Evolutionary conservation across 129 eudicot species (phyloP).

Genomic region (Daucus carota): DNA sequence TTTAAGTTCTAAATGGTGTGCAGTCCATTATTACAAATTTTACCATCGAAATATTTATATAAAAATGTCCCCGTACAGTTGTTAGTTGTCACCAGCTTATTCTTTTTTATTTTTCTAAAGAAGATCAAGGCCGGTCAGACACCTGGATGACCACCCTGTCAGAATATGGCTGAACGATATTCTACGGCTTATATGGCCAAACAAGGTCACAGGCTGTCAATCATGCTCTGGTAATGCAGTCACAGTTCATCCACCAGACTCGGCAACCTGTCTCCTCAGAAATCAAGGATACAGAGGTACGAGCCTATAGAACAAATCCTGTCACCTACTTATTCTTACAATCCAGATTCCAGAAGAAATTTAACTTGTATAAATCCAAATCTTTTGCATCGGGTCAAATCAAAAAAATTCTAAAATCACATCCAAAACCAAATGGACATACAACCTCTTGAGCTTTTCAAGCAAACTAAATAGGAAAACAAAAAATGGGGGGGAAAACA

Average conservation of each 20-base stretch:
- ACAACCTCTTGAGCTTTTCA: neutral
- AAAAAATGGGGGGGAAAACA: neutral
- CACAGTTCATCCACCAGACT: no score
- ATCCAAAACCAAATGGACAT: neutral
- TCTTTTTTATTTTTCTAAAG: no score
- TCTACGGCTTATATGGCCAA: no score
- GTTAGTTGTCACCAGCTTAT: neutral
- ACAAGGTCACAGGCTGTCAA: no score
- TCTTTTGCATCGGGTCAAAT: neutral
- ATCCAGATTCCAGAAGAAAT: neutral
- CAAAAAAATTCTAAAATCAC: neutral
- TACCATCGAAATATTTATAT: neutral
- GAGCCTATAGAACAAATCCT: no score
- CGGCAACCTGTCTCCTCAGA: no score
- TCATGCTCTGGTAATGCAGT: no score
- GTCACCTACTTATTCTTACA: no score
- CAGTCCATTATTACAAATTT: neutral
- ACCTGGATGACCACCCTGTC: no score
- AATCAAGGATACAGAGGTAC: no score
- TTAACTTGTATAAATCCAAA: neutral
- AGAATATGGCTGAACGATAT: no score
- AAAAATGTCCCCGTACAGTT: neutral
- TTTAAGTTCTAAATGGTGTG: neutral
- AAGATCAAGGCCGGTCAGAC: no score
- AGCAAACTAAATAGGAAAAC: neutral